These are phyloP conservation scores for Sphaerobolus stellatus DNA, from an alignment of 1,284 basidiomycete species.

Conservation along the genomic window DNA sequence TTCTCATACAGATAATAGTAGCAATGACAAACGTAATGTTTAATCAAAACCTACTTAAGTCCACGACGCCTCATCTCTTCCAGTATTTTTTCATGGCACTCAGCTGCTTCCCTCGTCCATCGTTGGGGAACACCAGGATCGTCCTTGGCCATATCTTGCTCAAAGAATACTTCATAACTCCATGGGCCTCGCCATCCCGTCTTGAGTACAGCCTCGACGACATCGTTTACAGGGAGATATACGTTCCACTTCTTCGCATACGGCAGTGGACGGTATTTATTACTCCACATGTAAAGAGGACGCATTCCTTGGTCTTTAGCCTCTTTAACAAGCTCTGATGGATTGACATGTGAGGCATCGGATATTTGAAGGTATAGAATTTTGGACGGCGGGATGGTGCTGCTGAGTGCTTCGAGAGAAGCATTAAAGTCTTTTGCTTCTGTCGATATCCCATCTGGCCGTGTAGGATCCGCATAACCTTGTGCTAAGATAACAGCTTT, in stretches of 20 bases:
- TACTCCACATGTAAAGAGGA: conserved; percentile 31
- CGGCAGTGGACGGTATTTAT: conserved; percentile 30
- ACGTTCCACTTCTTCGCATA: conserved; percentile 22
- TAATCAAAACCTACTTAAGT: too few relatives aligned
- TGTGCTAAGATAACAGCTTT: conserved; percentile 17
- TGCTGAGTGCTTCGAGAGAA: conserved; percentile 20
- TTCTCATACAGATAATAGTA: too few relatives aligned
- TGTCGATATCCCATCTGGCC: conserved; percentile 13
- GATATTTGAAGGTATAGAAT: conserved; percentile 36
- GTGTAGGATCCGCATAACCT: conserved; percentile 24
- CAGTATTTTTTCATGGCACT: conserved; percentile 20
- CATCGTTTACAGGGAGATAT: conserved; percentile 42
- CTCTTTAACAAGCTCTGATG: conserved; percentile 17
- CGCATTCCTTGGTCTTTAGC: conserved; percentile 27
- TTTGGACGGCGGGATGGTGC: conserved; percentile 22
- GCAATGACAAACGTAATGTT: too few relatives aligned
- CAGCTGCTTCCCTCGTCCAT: conserved; percentile 26
- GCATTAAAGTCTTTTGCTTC: background rate
- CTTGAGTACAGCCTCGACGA: conserved; percentile 27
- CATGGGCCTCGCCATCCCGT: conserved; percentile 33
- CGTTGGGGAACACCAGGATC: conserved; percentile 23
- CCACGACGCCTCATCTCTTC: background rate
- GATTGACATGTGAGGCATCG: conserved; percentile 25
- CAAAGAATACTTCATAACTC: conserved; percentile 34
- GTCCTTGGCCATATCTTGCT: conserved; percentile 25